Evolutionary conservation across 2,329 filamentous ascomycete genomes (phyloP).

Genomic region (Paecilomyces sp.): DNA sequence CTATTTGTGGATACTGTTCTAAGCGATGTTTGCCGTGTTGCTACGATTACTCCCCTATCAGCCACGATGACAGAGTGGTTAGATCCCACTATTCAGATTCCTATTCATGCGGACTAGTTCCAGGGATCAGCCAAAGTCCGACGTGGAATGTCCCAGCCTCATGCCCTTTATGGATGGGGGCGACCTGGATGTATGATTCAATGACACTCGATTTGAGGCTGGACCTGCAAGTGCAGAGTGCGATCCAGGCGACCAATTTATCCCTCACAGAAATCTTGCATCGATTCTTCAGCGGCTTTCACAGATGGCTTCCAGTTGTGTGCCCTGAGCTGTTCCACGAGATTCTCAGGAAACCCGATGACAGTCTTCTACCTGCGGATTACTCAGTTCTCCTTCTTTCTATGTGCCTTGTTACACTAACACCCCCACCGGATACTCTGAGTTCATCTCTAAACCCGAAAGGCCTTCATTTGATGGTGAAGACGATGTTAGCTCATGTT

Average conservation of each 20-base stretch:
- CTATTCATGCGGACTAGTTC: not conserved
- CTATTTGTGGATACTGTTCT: not conserved
- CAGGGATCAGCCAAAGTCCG: not conserved
- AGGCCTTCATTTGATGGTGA: not conserved
- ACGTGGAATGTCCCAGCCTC: not conserved
- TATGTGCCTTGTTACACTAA: not conserved
- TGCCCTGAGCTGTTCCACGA: not conserved
- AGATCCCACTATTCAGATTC: not conserved
- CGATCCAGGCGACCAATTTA: not conserved
- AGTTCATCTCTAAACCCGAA: not conserved
- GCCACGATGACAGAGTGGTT: not conserved
- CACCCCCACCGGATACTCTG: not conserved
- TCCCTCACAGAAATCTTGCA: not conserved
- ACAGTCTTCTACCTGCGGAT: not conserved
- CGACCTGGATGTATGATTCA: not conserved
- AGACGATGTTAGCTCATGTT: not conserved
- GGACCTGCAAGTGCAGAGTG: not conserved
- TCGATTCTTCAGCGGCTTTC: not conserved
- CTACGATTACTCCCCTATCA: not conserved
- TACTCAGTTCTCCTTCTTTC: not conserved
- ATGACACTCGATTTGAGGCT: not conserved
- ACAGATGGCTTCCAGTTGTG: slow-evolving; percentile 1
- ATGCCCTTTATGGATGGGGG: not conserved
- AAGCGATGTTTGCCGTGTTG: not conserved
- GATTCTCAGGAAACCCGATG: not conserved